Conservation (phyloP, 495 filamentous ascomycete genomes). For the Neurospora sp. region DNA sequence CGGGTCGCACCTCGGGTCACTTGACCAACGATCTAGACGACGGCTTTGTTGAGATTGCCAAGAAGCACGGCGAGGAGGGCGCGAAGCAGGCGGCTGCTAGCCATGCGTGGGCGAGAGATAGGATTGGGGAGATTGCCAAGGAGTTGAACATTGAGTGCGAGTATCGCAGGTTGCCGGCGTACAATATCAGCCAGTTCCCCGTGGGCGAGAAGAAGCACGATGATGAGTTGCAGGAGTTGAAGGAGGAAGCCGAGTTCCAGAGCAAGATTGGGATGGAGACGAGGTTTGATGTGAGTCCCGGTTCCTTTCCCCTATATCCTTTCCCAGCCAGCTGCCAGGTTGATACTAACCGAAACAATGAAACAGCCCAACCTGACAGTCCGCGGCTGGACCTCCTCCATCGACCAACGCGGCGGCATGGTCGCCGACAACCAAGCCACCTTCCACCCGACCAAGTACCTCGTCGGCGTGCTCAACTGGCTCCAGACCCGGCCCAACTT, state of each 20-base stretch:
- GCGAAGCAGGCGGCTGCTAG: slow-evolving; percentile 42
- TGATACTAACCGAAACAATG: background rate
- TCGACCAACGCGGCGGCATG: slow-evolving; percentile 40
- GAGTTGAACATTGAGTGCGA: slow-evolving; percentile 45
- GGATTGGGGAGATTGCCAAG: slow-evolving; percentile 37
- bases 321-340: too few species aligned
- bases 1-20: slow-evolving; percentile 44
- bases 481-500: slow-evolving; percentile 41
- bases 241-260: slow-evolving; percentile 33
- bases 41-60: slow-evolving; percentile 36
- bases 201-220: slow-evolving; percentile 26
- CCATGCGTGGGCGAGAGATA: slow-evolving; percentile 43
- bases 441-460: slow-evolving; percentile 49
- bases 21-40: slow-evolving; percentile 45
- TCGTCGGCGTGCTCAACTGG: slow-evolving; percentile 40
- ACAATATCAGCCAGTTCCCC: slow-evolving; percentile 29
- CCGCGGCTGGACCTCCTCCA: slow-evolving; percentile 35
- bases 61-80: slow-evolving; percentile 40
- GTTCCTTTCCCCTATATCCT: background rate
- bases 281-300: slow-evolving; percentile 24
- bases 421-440: slow-evolving; percentile 42
- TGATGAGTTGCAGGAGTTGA: slow-evolving; percentile 26
- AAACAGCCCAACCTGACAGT: slow-evolving; percentile 23
- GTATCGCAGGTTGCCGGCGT: slow-evolving; percentile 38
- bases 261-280: slow-evolving; percentile 32